Conservation (phyloP, 1,139 yeast species). For the Wickerhamomyces sp. region DNA sequence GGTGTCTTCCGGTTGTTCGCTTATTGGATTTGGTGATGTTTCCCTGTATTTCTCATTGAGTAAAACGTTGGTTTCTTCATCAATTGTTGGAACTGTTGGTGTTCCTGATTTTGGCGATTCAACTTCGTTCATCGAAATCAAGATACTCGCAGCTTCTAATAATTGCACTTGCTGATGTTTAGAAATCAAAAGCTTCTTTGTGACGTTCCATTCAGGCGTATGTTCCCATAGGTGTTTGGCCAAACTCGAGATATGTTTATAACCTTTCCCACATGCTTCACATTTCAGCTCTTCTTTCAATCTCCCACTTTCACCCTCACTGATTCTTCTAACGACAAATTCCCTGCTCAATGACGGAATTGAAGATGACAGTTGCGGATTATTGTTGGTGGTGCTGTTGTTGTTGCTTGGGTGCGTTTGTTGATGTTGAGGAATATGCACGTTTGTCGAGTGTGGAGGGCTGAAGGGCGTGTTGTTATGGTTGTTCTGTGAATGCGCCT, state of each 20-base stretch:
- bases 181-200: conserved; percentile 73
- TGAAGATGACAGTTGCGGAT: conserved; percentile 26
- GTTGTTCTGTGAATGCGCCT: neutral
- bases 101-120: neutral
- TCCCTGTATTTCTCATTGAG: conserved; percentile 9
- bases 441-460: conserved; percentile 9
- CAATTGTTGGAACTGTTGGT: conserved; percentile 7
- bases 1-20: conserved; percentile 8
- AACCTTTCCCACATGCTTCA: conserved; percentile 88
- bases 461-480: conserved; percentile 9
- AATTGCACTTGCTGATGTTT: conserved; percentile 90
- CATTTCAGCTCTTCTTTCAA: conserved; percentile 79
- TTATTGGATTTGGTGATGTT: conserved; percentile 10
- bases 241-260: conserved; percentile 77
- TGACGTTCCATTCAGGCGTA: conserved; percentile 89
- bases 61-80: conserved; percentile 9
- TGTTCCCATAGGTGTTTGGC: conserved; percentile 83
- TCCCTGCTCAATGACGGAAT: conserved; percentile 55
- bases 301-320: conserved; percentile 84
- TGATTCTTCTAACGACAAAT: conserved; percentile 74
- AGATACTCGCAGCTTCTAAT: conserved; percentile 80
- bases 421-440: conserved; percentile 14
- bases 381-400: conserved; percentile 3
- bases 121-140: conserved; percentile 72
- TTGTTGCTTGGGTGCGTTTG: conserved; percentile 3